These are phyloP conservation scores for Eutrema yunnanense DNA, from an alignment of 345 rosid genomes.

Conservation along the genomic window DNA sequence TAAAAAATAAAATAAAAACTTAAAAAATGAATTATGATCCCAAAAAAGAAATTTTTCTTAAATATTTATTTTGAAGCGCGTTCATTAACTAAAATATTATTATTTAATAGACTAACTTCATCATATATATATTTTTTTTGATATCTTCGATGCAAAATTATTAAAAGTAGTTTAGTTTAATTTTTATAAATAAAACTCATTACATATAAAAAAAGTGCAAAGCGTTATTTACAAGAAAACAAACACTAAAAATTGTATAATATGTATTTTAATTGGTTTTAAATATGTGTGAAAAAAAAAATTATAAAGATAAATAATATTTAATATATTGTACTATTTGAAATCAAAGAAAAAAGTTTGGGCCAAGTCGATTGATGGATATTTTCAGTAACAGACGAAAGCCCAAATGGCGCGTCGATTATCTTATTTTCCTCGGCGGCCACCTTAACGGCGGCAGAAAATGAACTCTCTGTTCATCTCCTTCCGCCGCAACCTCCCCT, in stretches of 20 bases:
- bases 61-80: too few relatives aligned
- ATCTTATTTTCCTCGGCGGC: conserved; percentile 3
- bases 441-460: conserved; percentile 15
- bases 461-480: conserved; percentile 31
- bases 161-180: too few relatives aligned
- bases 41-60: too few relatives aligned
- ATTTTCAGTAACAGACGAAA: neutral
- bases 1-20: neutral
- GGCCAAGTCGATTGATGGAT: neutral
- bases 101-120: neutral
- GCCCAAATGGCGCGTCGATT: conserved; percentile 10
- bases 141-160: neutral
- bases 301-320: neutral
- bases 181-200: too few relatives aligned
- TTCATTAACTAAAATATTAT: neutral
- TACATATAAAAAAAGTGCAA: too few relatives aligned
- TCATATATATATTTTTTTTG: neutral
- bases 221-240: neutral
- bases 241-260: neutral
- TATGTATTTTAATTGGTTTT: too few relatives aligned
- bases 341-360: neutral
- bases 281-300: neutral
- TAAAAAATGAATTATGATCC: too few relatives aligned
- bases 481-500: conserved; percentile 14
- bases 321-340: neutral